These are phyloP conservation scores for Limtongia smithiae DNA, from an alignment of 805 yeast species.

Conservation along the genomic window DNA sequence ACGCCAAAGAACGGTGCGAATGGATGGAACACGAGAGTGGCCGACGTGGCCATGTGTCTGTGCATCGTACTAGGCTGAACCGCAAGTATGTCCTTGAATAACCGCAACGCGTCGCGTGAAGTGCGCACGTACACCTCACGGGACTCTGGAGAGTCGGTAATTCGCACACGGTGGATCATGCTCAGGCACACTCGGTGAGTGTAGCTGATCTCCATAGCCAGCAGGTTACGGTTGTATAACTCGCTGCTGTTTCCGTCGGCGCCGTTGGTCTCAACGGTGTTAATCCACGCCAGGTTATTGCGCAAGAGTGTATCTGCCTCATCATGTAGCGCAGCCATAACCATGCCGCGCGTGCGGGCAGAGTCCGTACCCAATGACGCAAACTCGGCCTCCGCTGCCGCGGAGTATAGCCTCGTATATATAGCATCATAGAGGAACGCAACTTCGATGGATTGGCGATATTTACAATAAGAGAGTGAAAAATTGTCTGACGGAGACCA, in stretches of 20 bases:
- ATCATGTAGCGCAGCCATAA: slow-evolving; percentile 10
- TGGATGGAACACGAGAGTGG: slow-evolving; percentile 26
- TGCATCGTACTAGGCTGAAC: slow-evolving; percentile 11
- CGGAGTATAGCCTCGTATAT: slow-evolving; percentile 20
- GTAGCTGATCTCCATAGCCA: slow-evolving; percentile 12
- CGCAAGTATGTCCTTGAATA: slow-evolving; percentile 15
- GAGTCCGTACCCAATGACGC: slow-evolving; percentile 16
- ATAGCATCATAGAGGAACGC: slow-evolving; percentile 26
- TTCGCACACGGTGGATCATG: slow-evolving; percentile 24
- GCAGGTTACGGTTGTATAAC: slow-evolving; percentile 7
- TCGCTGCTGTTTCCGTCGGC: slow-evolving; percentile 1
- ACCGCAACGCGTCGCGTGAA: slow-evolving; percentile 19
- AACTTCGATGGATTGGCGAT: slow-evolving; percentile 18
- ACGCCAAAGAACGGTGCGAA: slow-evolving; percentile 27
- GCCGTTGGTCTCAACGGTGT: slow-evolving; percentile 5
- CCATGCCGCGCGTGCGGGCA: slow-evolving; percentile 11
- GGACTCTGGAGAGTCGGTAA: slow-evolving; percentile 14
- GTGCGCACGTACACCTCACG: slow-evolving; percentile 14
- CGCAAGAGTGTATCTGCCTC: slow-evolving; percentile 14
- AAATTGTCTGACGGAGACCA: slow-evolving; percentile 3
- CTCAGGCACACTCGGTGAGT: slow-evolving; percentile 19
- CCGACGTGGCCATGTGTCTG: slow-evolving; percentile 16
- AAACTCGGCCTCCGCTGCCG: slow-evolving; percentile 23
- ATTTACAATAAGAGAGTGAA: slow-evolving; percentile 17
- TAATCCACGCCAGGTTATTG: slow-evolving; percentile 15